A percentile compares a stretch with the other conserved stretches of the same genome.
These are phyloP conservation scores for Ustilago esculenta DNA, from an alignment of 1,284 basidiomycete genomes.

Conservation along the genomic window DNA sequence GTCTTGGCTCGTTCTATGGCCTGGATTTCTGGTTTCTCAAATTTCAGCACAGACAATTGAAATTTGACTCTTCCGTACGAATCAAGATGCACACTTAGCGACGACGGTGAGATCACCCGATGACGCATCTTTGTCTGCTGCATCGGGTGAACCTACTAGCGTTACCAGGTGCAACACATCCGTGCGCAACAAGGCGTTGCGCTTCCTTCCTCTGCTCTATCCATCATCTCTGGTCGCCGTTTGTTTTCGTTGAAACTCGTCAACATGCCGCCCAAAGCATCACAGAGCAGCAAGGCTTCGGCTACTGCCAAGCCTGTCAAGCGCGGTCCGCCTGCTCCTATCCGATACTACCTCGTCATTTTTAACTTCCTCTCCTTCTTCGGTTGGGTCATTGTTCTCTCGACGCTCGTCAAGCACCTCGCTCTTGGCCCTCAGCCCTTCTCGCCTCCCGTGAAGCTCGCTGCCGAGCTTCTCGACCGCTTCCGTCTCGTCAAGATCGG, in stretches of 20 bases:
- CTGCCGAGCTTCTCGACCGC: slow-evolving; percentile 33
- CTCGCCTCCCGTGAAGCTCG: slow-evolving; percentile 33
- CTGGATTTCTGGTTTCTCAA: no score
- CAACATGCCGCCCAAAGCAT: slow-evolving; percentile 41
- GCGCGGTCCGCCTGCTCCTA: slow-evolving; percentile 32
- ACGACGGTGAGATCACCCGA: no score
- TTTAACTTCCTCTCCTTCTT: slow-evolving; percentile 62
- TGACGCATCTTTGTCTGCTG: no score
- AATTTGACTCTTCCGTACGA: no score
- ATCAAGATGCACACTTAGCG: no score
- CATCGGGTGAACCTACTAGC: neutral
- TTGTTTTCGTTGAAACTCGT: neutral
- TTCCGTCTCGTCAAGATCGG: slow-evolving; percentile 52
- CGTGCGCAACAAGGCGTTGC: slow-evolving; percentile 15
- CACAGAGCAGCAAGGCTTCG: slow-evolving; percentile 17
- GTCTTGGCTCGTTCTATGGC: no score
- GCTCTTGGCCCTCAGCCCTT: slow-evolving; percentile 41
- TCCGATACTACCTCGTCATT: slow-evolving; percentile 46
- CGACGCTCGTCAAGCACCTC: slow-evolving; percentile 57
- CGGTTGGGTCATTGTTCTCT: slow-evolving; percentile 57
- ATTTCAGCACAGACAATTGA: no score
- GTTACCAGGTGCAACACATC: slow-evolving; percentile 6
- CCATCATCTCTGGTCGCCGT: slow-evolving; percentile 1
- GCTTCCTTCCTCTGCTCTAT: no score
- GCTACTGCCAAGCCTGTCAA: slow-evolving; percentile 23